Evolutionary conservation across 2,329 filamentous ascomycete genomes (phyloP).

Genomic region (Trichoderma gracile): DNA sequence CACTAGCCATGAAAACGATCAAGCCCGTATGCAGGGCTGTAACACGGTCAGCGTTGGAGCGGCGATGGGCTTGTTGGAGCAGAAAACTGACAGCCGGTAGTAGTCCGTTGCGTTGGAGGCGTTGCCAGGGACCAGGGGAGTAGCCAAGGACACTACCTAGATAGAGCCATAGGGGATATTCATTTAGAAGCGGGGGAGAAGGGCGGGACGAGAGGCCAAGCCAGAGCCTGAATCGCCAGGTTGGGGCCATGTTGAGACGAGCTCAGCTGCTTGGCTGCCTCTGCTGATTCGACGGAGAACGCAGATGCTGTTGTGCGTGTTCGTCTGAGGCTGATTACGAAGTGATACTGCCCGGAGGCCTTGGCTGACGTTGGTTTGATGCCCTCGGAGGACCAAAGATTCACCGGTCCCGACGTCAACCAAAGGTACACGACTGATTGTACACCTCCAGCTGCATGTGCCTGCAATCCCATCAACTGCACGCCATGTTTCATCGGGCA

Average conservation of each 20-base stretch:
- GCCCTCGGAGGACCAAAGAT: slow-evolving; percentile 6
- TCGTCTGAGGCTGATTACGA: too few species aligned
- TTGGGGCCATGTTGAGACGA: neutral
- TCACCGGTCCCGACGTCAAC: neutral
- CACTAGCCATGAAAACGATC: slow-evolving; percentile 2
- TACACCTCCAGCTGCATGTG: neutral
- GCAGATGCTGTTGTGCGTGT: neutral
- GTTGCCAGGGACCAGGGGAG: slow-evolving; percentile 11
- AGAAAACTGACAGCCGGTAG: neutral
- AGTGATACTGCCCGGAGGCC: neutral
- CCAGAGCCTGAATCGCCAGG: neutral
- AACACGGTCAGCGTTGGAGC: neutral
- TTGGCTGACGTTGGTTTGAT: neutral
- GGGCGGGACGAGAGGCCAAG: slow-evolving; percentile 10
- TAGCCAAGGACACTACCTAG: neutral
- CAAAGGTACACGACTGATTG: neutral
- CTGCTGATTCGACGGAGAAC: neutral
- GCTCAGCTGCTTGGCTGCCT: neutral
- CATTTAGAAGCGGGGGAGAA: neutral
- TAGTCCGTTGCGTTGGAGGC: neutral
- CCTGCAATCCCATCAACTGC: neutral
- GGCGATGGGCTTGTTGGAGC: slow-evolving; percentile 1
- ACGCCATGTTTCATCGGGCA: neutral
- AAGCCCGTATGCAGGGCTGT: slow-evolving; percentile 4
- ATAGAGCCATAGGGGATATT: neutral